These are phyloP conservation scores for Kodamaea fukazawae DNA, from an alignment of 805 yeast genomes.

Conservation along the genomic window DNA sequence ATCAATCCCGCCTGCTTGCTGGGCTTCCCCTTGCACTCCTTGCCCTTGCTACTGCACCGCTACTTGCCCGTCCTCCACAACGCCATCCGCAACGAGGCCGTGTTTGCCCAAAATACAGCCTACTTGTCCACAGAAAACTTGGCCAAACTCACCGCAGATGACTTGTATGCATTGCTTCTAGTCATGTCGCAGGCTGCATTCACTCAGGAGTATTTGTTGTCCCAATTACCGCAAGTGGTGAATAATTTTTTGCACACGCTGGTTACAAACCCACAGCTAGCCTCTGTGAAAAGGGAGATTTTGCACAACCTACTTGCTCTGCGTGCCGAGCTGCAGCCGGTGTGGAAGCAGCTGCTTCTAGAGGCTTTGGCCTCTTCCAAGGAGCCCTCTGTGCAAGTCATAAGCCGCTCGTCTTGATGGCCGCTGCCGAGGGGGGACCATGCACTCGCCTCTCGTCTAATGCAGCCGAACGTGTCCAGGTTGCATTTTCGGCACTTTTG, in stretches of 20 bases:
- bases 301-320: constrained; percentile 3
- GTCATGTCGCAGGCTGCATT: constrained; percentile 19
- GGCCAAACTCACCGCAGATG: constrained; percentile 20
- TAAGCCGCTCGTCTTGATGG: constrained; percentile 1
- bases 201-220: constrained; percentile 21
- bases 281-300: constrained; percentile 20
- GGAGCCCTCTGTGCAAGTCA: constrained; percentile 20
- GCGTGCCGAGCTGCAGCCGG: neutral
- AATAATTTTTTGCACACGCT: constrained; percentile 19
- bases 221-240: constrained; percentile 23
- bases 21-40: constrained; percentile 13
- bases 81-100: constrained; percentile 13
- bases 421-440: neutral
- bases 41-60: constrained; percentile 15
- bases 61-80: constrained; percentile 29
- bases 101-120: constrained; percentile 15
- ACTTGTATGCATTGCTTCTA: constrained; percentile 19
- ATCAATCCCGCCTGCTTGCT: constrained; percentile 16
- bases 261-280: constrained; percentile 20
- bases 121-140: constrained; percentile 10
- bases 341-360: constrained; percentile 1
- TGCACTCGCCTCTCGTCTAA: too few species aligned
- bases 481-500: constrained; percentile 2
- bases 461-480: too few species aligned
- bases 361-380: constrained; percentile 12